A percentile compares a stretch with the other conserved stretches of the same genome.
Conservation (phyloP, 2,329 filamentous ascomycete genomes). For the Talaromyces sp. region DNA sequence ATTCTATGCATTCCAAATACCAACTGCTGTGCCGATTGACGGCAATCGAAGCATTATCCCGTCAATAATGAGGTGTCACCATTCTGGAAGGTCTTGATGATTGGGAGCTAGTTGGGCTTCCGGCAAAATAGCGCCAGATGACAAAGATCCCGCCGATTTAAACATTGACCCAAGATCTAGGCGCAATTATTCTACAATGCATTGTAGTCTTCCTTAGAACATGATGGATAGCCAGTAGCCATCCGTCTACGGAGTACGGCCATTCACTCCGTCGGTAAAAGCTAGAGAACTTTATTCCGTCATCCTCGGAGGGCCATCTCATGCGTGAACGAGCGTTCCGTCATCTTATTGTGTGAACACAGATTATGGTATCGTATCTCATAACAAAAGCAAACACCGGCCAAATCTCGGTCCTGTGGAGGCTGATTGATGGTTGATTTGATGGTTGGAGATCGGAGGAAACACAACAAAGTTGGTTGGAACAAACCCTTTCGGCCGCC, state of each 20-base stretch:
- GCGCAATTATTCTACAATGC: neutral
- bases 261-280: neutral
- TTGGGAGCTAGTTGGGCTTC: neutral
- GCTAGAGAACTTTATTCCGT: neutral
- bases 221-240: neutral
- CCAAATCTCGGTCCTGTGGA: neutral
- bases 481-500: constrained; percentile 8
- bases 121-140: neutral
- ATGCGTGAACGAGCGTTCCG: too few relatives aligned
- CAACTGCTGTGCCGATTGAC: neutral
- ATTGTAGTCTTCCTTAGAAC: too few relatives aligned
- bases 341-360: too few relatives aligned
- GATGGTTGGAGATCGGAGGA: neutral
- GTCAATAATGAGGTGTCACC: neutral
- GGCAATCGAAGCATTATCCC: neutral
- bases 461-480: too few relatives aligned
- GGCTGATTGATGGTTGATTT: neutral
- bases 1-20: neutral
- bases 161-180: neutral
- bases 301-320: neutral
- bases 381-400: neutral
- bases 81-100: neutral
- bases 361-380: too few relatives aligned
- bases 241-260: neutral
- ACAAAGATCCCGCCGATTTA: neutral